These are phyloP conservation scores for Chlorella variabilis DNA, from an alignment of 163 green algal species.

Conservation along the genomic window DNA sequence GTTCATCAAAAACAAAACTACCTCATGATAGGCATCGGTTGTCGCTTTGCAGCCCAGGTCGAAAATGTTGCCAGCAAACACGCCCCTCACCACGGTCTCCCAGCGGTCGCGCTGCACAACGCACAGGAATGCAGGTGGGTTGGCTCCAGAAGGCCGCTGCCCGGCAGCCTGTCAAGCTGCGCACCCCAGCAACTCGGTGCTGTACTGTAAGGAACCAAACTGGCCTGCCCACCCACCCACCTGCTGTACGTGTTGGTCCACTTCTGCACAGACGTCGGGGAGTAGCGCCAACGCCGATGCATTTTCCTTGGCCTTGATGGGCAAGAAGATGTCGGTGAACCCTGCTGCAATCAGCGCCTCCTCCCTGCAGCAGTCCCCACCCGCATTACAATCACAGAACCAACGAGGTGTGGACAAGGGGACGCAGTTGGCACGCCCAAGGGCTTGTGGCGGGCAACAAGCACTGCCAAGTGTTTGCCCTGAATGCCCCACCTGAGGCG, in stretches of 20 bases:
- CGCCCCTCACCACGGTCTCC: slow-evolving; percentile 46
- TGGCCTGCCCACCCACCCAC: neutral
- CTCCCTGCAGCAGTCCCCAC: slow-evolving; percentile 18
- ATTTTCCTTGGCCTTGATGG: slow-evolving; percentile 47
- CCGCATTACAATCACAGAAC: neutral
- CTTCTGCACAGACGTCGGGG: slow-evolving; percentile 36
- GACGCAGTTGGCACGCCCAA: too few species aligned
- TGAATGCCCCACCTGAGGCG: slow-evolving; percentile 11
- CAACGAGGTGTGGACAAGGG: too few species aligned
- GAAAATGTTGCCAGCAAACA: slow-evolving; percentile 78
- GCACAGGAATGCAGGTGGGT: neutral
- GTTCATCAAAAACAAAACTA: neutral
- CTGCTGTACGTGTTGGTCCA: slow-evolving; percentile 35
- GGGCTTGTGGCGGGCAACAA: too few species aligned
- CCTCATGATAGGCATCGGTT: slow-evolving; percentile 44
- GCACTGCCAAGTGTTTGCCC: neutral
- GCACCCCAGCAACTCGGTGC: neutral
- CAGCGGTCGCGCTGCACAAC: slow-evolving; percentile 28
- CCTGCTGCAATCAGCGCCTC: slow-evolving; percentile 32
- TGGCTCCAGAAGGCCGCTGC: neutral
- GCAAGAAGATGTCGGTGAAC: slow-evolving; percentile 46
- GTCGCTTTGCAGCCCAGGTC: slow-evolving; percentile 62
- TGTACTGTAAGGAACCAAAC: too few species aligned
- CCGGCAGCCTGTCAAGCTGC: neutral
- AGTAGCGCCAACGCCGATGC: slow-evolving; percentile 34